Evolutionary conservation across 441 rosid species (phyloP).

Genomic region (Flueggea neowawraea): DNA sequence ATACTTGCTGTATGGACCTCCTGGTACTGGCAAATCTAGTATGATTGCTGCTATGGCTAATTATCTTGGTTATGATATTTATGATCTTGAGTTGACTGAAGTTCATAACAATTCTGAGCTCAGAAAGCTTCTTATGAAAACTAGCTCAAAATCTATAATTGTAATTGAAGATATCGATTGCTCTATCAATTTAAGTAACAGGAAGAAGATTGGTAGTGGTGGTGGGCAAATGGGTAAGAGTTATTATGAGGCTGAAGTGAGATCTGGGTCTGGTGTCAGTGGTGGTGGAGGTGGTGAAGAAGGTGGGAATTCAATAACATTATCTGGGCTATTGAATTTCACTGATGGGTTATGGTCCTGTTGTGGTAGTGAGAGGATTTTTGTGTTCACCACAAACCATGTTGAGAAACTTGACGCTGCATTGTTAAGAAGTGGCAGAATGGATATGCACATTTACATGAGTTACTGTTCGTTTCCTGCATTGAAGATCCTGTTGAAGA

Average conservation of each 20-base stretch:
- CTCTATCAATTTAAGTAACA: constrained; percentile 56
- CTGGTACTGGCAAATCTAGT: constrained; percentile 85
- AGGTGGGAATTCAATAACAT: constrained; percentile 59
- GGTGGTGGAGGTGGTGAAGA: constrained; percentile 29
- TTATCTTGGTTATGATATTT: constrained; percentile 62
- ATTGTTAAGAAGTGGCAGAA: constrained; percentile 78
- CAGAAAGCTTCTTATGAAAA: constrained; percentile 69
- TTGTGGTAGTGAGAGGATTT: constrained; percentile 90
- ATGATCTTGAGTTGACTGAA: constrained; percentile 74
- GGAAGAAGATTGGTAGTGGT: constrained; percentile 27
- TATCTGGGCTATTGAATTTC: constrained; percentile 85
- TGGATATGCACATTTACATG: constrained; percentile 97
- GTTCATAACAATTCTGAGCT: constrained; percentile 75
- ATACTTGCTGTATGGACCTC: constrained; percentile 72
- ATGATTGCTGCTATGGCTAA: constrained; percentile 94
- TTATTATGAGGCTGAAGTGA: no score
- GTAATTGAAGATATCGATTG: constrained; percentile 97
- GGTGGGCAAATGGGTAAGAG: constrained; percentile 17
- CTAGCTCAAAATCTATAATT: constrained; percentile 77
- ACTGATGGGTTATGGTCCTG: constrained; percentile 97
- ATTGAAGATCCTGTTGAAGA: constrained; percentile 63
- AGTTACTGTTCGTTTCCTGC: constrained; percentile 62
- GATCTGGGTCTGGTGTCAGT: constrained; percentile 26
- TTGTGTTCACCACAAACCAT: constrained; percentile 92
- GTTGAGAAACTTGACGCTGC: constrained; percentile 83